These are phyloP conservation scores for Colletotrichum limetticola DNA, from an alignment of 2,329 filamentous ascomycete genomes.

Conservation along the genomic window DNA sequence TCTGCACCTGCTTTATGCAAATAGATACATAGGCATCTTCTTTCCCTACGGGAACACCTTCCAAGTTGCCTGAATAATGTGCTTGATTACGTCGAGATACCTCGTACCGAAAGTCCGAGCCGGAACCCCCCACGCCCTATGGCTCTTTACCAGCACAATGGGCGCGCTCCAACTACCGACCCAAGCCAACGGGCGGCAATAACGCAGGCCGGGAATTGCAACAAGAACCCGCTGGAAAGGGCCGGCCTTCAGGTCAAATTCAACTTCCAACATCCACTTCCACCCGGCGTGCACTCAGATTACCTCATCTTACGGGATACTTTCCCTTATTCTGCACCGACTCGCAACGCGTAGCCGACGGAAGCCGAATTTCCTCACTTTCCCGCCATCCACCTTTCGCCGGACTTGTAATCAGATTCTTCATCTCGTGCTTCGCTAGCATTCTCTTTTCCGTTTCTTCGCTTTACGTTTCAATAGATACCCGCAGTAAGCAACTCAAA, in stretches of 20 bases:
- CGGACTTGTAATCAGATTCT: neutral
- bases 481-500: neutral
- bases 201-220: neutral
- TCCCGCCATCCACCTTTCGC: conserved; percentile 5
- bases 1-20: no score
- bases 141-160: neutral
- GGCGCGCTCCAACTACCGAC: conserved; percentile 3
- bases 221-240: neutral
- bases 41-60: no score
- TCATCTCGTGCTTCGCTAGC: neutral
- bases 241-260: neutral
- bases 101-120: neutral
- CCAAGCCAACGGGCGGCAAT: neutral
- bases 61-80: no score
- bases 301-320: neutral
- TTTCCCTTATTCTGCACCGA: neutral
- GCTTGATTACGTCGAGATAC: neutral
- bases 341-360: conserved; percentile 13
- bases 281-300: neutral
- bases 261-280: neutral
- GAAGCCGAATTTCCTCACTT: conserved; percentile 23
- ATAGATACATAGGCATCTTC: no score
- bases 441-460: neutral
- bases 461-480: neutral
- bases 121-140: neutral